These are phyloP conservation scores for Trametes cingulata DNA, from an alignment of 768 basidiomycete genomes.

Conservation along the genomic window DNA sequence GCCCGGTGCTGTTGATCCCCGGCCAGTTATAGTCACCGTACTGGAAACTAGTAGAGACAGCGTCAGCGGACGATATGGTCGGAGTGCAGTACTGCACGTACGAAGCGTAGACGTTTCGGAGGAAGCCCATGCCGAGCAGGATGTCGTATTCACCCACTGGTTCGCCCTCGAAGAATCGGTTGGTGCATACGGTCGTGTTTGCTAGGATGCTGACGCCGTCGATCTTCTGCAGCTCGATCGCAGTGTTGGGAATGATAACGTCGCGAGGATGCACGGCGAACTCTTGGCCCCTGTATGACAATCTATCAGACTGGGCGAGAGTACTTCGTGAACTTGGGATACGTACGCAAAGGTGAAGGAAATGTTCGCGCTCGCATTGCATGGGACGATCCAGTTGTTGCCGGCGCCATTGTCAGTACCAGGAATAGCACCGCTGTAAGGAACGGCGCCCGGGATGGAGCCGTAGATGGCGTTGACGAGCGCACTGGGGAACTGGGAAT, in stretches of 20 bases:
- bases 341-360: slow-evolving; percentile 32
- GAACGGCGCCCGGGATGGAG: slow-evolving; percentile 29
- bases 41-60: slow-evolving; percentile 20
- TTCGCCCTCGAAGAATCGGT: slow-evolving; percentile 54
- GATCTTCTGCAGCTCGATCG: background rate
- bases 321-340: background rate
- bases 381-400: slow-evolving; percentile 33
- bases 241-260: slow-evolving; percentile 14
- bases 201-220: slow-evolving; percentile 2
- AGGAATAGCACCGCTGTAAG: slow-evolving; percentile 22
- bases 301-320: background rate
- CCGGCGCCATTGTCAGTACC: background rate
- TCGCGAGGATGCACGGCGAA: slow-evolving; percentile 39
- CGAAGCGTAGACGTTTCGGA: slow-evolving; percentile 36
- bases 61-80: background rate
- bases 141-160: slow-evolving; percentile 25
- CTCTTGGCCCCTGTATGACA: slow-evolving; percentile 39
- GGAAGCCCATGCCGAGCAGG: slow-evolving; percentile 35
- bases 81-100: slow-evolving; percentile 16
- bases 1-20: slow-evolving; percentile 12
- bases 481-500: slow-evolving; percentile 24
- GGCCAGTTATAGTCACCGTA: slow-evolving; percentile 26
- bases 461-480: slow-evolving; percentile 32
- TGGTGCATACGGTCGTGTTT: slow-evolving; percentile 30
- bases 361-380: slow-evolving; percentile 29